These are phyloP conservation scores for Boletus patriciae DNA, from an alignment of 768 basidiomycete genomes.

Conservation along the genomic window DNA sequence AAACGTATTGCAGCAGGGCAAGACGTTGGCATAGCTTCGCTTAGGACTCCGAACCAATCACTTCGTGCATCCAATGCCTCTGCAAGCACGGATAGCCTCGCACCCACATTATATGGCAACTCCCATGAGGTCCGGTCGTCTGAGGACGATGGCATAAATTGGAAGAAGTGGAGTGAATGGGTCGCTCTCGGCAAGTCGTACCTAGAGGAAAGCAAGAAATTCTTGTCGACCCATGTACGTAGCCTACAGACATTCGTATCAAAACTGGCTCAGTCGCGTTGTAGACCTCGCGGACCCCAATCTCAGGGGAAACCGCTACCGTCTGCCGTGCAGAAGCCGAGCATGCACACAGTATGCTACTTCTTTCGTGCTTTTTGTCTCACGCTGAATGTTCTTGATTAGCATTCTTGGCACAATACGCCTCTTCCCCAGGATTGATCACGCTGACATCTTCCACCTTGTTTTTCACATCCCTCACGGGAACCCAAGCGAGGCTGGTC, in stretches of 20 bases:
- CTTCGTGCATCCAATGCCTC: constrained; percentile 17
- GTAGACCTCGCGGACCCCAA: constrained; percentile 11
- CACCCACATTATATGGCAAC: not conserved
- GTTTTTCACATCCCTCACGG: constrained; percentile 56
- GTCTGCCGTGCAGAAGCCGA: constrained; percentile 6
- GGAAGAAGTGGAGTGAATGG: constrained; percentile 58
- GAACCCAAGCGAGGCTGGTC: constrained; percentile 43
- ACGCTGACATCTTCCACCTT: constrained; percentile 51
- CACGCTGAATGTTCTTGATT: constrained; percentile 1
- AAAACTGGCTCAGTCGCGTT: not conserved
- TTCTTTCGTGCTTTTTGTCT: not conserved
- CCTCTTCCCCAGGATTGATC: constrained; percentile 56
- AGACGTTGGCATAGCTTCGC: constrained; percentile 39
- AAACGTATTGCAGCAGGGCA: constrained; percentile 57
- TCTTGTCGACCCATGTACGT: constrained; percentile 40
- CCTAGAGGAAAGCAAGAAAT: constrained; percentile 41
- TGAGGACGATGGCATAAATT: constrained; percentile 37
- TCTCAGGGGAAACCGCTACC: not conserved
- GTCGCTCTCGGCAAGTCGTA: constrained; percentile 47
- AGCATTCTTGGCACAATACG: constrained; percentile 65
- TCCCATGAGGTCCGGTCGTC: constrained; percentile 1
- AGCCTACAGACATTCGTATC: constrained; percentile 12
- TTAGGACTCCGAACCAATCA: constrained; percentile 13
- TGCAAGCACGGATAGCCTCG: constrained; percentile 7
- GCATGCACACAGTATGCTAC: constrained; percentile 38